Percentiles rank a stretch among this genome's conserved stretches.
Conservation (phyloP, 1,284 basidiomycete genomes). For the Rhodofomes roseus region DNA sequence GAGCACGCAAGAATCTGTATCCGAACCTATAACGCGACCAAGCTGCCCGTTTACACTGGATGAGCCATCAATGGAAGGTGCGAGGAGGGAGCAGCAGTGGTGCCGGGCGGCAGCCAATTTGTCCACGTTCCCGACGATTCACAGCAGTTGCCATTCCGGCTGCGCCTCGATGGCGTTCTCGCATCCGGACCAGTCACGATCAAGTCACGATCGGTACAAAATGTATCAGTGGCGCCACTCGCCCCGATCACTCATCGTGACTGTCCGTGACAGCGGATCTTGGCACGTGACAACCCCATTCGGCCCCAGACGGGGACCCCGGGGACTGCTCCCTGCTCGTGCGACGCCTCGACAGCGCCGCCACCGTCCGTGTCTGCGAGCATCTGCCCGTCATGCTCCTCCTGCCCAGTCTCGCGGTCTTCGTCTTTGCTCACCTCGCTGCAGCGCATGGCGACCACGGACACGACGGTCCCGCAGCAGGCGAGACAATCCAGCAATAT, state of each 20-base stretch:
- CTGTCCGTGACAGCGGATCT: no score
- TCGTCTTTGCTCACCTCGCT: slow-evolving; percentile 24
- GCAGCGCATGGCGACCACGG: slow-evolving; percentile 24
- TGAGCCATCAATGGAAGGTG: no score
- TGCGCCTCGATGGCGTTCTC: no score
- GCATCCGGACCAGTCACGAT: no score
- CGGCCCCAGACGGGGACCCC: neutral
- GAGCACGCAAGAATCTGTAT: neutral
- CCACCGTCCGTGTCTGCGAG: neutral
- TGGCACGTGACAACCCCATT: neutral
- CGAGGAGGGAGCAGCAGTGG: no score
- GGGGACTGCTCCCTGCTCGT: neutral
- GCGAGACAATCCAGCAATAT: slow-evolving; percentile 41
- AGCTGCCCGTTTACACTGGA: no score
- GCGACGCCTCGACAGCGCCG: neutral
- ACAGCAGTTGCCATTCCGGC: neutral
- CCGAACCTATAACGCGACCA: no score
- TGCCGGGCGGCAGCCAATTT: no score
- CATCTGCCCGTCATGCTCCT: slow-evolving; percentile 23
- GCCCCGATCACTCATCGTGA: neutral
- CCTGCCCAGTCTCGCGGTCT: slow-evolving; percentile 35
- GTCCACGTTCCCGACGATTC: neutral
- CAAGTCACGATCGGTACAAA: no score
- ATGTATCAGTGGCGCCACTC: no score
- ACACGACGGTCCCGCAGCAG: slow-evolving; percentile 22